Evolutionary conservation across 2,329 filamentous ascomycete species (phyloP).

Genomic region (Claviceps pusilla): DNA sequence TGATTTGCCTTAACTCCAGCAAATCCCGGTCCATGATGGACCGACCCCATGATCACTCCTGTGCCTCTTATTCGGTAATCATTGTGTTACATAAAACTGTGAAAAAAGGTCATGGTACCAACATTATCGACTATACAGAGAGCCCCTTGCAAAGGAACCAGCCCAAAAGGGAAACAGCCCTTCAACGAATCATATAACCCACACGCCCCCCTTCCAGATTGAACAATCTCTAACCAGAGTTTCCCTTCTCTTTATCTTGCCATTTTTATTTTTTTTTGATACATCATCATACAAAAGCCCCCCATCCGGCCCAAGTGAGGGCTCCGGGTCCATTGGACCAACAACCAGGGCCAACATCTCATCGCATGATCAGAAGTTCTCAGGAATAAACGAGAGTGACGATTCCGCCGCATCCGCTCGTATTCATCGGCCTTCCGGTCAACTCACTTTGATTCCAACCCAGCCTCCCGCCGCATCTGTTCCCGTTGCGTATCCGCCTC

Average conservation of each 20-base stretch:
- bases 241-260: background rate
- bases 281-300: background rate
- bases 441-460: slow-evolving; percentile 22
- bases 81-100: background rate
- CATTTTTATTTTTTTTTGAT: background rate
- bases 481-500: slow-evolving; percentile 30
- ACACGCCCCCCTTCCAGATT: background rate
- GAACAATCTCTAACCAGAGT: background rate
- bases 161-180: background rate
- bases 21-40: too few species aligned
- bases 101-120: too few species aligned
- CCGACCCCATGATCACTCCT: background rate
- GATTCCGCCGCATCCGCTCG: background rate
- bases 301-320: too few species aligned
- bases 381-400: too few species aligned
- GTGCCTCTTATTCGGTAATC: background rate
- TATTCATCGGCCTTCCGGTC: background rate
- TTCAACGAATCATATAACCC: background rate
- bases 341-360: background rate
- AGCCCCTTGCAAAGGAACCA: background rate
- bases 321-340: background rate
- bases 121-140: background rate
- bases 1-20: too few species aligned
- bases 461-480: slow-evolving; percentile 34
- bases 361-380: too few species aligned